Evolutionary conservation across 108 stramenopile genomes (phyloP).

Genomic region (Conticribra weissflogii): DNA sequence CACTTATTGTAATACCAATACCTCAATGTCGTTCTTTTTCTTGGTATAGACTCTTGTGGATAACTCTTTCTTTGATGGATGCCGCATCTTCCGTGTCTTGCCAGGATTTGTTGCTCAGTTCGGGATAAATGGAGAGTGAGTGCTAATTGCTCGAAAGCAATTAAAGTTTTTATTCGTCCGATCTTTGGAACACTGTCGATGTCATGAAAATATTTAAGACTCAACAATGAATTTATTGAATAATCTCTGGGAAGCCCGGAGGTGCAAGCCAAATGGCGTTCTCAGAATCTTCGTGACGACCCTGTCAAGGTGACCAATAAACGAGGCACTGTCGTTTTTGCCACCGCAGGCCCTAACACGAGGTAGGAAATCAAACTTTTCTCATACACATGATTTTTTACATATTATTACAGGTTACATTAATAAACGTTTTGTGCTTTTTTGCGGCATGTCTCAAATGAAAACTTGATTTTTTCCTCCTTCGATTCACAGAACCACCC

Average conservation of each 20-base stretch:
- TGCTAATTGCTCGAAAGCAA: neutral
- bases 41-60: constrained; percentile 51
- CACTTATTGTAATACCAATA: too few relatives aligned
- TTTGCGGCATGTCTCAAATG: too few relatives aligned
- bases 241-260: constrained; percentile 37
- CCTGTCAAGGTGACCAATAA: constrained; percentile 83
- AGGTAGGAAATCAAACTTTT: too few relatives aligned
- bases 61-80: constrained; percentile 67
- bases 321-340: constrained; percentile 88
- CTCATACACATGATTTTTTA: too few relatives aligned
- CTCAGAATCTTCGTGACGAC: constrained; percentile 72
- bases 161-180: neutral
- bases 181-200: neutral
- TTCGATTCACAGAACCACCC: constrained; percentile 92
- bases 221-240: neutral
- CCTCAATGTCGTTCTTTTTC: constrained; percentile 4
- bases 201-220: too few relatives aligned
- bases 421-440: too few relatives aligned
- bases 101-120: constrained; percentile 92
- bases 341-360: constrained; percentile 89
- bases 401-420: too few relatives aligned
- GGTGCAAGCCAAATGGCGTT: constrained; percentile 73
- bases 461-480: too few relatives aligned
- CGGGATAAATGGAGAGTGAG: constrained; percentile 83
- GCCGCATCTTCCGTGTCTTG: constrained; percentile 90